Base-by-base conservation (phyloP, 2,329 filamentous ascomycete species). In the Graphium sp. region DNA sequence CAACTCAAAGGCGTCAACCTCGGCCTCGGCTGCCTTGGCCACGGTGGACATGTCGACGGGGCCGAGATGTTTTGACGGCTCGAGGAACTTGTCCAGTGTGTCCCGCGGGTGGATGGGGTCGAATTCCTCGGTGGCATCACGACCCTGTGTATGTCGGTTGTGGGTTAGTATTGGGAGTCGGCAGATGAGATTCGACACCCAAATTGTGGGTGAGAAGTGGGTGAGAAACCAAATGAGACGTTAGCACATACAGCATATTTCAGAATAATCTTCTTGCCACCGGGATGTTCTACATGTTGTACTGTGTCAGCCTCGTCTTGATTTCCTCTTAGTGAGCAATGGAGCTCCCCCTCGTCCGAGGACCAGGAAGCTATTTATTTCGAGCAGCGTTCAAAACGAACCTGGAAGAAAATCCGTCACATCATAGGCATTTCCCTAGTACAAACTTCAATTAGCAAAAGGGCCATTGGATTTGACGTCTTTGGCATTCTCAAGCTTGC, bases 101-200 rank as follows among this genome's bases (percentile, higher is more conserved):
- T 93, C 85, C 10, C 79, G 81, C 3, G 85, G 85, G 49, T 73
- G 67, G 38, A 94, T 89, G 20, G 84, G 84, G 26, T 91, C 83
- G 53, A 81, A 94, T 46, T 83, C 83, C 48, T 85, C 80, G 20
- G 84, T 91, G 22, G 84, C 84, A 60, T 94, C 85, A 62, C 87
- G 91, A 42, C 85, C 84, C 61, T 66, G 34, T 10, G 26, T 26
- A 5, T 18, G 24, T 30, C 22, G 29, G 24, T 7, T 15, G 7
- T 7, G 5, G 6, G 16, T 13, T 7, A 10, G 10, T 6, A 17
- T 11, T 15, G 6, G 12, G n/a, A 22, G 7, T 22, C 20, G 20
- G 7, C 20, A 22, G 7, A n/a, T 6, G 8, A 13, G 5, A 6
- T 12, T 9, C 7, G 6, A 13, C 1, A 18, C 7, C 9, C 9